phyloP scores from a whole-genome alignment of 1,139 yeast species.

The Lodderomyces parapsilosis region DNA sequence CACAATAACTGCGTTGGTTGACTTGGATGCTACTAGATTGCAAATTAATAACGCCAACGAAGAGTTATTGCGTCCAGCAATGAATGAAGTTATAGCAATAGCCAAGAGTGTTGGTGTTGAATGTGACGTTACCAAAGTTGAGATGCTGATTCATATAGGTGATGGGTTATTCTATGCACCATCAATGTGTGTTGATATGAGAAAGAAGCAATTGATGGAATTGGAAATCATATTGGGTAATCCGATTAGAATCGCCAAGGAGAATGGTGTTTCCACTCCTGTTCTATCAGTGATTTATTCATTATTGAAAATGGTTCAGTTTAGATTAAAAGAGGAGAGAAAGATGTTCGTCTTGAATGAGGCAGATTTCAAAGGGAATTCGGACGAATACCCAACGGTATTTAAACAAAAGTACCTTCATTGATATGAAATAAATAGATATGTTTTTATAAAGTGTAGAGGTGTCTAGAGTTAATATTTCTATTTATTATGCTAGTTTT shows the following conservation, averaged over 20 bases:
- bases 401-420: conserved; percentile 18
- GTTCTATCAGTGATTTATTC: conserved; percentile 54
- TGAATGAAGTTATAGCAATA: conserved; percentile 59
- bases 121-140: conserved; percentile 41
- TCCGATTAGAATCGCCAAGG: conserved; percentile 60
- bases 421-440: not conserved
- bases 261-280: conserved; percentile 58
- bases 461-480: not conserved
- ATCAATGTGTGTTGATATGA: conserved; percentile 70
- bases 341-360: conserved; percentile 39
- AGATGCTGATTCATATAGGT: conserved; percentile 54
- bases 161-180: conserved; percentile 68
- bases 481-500: not conserved
- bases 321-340: conserved; percentile 52
- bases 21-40: conserved; percentile 56
- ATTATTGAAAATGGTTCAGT: conserved; percentile 59
- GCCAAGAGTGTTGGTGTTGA: conserved; percentile 65
- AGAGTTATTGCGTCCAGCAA: conserved; percentile 55
- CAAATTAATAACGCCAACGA: conserved; percentile 55
- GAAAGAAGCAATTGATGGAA: conserved; percentile 71
- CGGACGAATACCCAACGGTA: conserved; percentile 31
- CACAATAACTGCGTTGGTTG: conserved; percentile 55
- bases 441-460: not conserved
- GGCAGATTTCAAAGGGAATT: conserved; percentile 27
- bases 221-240: conserved; percentile 71